These are phyloP conservation scores for Knoxia roxburghii DNA, from an alignment of 257 asterid species.

Conservation along the genomic window DNA sequence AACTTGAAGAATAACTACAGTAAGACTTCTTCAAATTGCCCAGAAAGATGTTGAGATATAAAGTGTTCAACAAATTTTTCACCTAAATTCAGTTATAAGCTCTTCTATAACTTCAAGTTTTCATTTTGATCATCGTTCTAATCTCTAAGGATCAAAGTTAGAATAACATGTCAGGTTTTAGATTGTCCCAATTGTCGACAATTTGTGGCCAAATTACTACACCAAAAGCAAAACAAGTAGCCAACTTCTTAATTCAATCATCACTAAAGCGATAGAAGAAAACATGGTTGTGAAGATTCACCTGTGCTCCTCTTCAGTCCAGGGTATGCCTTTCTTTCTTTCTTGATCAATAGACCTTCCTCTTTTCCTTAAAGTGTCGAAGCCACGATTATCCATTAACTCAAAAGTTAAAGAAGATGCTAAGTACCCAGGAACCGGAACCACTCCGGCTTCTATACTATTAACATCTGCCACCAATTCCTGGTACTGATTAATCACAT, in stretches of 20 bases:
- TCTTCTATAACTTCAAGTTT: neutral
- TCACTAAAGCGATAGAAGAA: neutral
- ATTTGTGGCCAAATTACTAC: neutral
- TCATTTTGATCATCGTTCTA: neutral
- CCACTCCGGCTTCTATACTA: slow-evolving; percentile 72
- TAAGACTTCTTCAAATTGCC: neutral
- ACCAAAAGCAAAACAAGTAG: slow-evolving; percentile 6
- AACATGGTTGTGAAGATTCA: slow-evolving; percentile 10
- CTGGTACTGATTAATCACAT: slow-evolving; percentile 63
- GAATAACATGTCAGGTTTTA: too few species aligned
- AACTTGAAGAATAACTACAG: neutral
- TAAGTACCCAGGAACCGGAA: slow-evolving; percentile 49
- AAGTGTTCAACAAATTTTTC: too few species aligned
- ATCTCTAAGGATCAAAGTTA: too few species aligned
- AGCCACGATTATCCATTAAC: slow-evolving; percentile 30
- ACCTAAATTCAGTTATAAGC: neutral
- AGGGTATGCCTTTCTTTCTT: slow-evolving; percentile 70
- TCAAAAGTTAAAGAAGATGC: slow-evolving; percentile 47
- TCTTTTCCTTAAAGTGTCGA: slow-evolving; percentile 45
- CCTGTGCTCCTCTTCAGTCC: slow-evolving; percentile 96
- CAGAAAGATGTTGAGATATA: neutral
- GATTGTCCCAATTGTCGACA: neutral
- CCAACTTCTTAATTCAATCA: neutral
- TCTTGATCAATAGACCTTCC: slow-evolving; percentile 51
- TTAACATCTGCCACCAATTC: slow-evolving; percentile 62